Percentiles rank a stretch among this genome's conserved stretches.
These are phyloP conservation scores for Chrysoporthe deuterocubensis DNA, from an alignment of 2,329 filamentous ascomycete species.

Conservation along the genomic window DNA sequence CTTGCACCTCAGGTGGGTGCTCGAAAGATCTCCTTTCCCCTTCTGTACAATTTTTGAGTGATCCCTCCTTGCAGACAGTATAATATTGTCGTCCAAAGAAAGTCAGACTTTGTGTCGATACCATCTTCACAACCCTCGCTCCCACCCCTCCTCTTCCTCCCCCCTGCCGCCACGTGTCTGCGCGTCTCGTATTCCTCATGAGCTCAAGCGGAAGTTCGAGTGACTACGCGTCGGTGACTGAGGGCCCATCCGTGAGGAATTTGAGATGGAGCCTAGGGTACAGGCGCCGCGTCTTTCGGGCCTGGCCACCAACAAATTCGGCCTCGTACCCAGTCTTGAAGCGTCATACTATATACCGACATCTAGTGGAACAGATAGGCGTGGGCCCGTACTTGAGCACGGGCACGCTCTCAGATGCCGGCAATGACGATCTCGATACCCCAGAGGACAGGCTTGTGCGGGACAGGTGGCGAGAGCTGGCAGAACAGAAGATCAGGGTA, in stretches of 20 bases:
- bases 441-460: neutral
- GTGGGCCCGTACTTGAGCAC: neutral
- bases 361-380: neutral
- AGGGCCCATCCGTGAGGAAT: neutral
- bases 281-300: neutral
- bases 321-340: neutral
- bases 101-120: neutral
- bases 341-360: neutral
- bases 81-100: neutral
- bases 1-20: neutral
- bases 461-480: neutral
- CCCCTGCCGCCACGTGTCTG: neutral
- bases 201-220: neutral
- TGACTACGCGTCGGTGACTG: neutral
- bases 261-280: neutral
- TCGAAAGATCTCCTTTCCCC: neutral
- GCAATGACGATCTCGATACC: neutral
- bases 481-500: neutral
- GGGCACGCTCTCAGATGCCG: neutral
- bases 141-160: neutral
- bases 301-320: neutral
- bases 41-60: neutral
- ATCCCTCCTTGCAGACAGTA: neutral
- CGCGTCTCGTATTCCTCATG: neutral
- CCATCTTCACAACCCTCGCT: neutral